Base-by-base conservation (phyloP, 768 basidiomycete genomes). In the Tylopilus subfusipes region DNA sequence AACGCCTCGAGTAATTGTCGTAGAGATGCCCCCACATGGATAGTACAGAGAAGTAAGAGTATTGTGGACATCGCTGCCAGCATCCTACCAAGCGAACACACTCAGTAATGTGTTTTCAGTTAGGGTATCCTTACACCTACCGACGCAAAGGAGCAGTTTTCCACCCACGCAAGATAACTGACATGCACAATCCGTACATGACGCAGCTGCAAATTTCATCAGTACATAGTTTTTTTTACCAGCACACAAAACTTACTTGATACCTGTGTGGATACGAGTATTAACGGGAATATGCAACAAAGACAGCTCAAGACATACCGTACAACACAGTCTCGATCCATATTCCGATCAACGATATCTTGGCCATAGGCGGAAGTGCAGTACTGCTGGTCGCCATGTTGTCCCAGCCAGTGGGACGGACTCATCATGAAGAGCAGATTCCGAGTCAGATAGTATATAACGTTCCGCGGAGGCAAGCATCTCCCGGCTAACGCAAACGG, bases 1-100 rank as follows among this genome's bases (percentile, higher is more conserved):
- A 57, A 57, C 2, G 46, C 40, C 8, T 57, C 45, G 3, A 57
- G 55, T 6, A 47, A 10, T 42, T 50, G 27, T 22, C 31, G 57
- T 27, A 51, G 22, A 25, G 54, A 50, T 8, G 18, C 31, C 33
- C 7, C 45, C 11, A 42, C 21, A 16, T 45, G 34, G 16, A 38
- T 7, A 7, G 55, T 47, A 6, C 30, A 47, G 19, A 45, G 30
- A 19, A 50, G 42, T 22, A 50, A 55, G 5, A 47, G 29, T 25
- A 33, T 33, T 0, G 47, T 54, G n/a, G 29, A 43, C 22, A n/a
- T 44, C 21, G 33, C 34, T 22, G 21, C 0, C 14, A 55, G 47
- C 4, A 27, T n/a, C 42, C 52, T 57, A 19, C 3, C 22, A 5
- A 38, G 30, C 14, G 2, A 10, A 18, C 30, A 12, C 12, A 2